phyloP scores from a whole-genome alignment of 2,329 filamentous ascomycete genomes.

The Paramyrothecium roridum region DNA sequence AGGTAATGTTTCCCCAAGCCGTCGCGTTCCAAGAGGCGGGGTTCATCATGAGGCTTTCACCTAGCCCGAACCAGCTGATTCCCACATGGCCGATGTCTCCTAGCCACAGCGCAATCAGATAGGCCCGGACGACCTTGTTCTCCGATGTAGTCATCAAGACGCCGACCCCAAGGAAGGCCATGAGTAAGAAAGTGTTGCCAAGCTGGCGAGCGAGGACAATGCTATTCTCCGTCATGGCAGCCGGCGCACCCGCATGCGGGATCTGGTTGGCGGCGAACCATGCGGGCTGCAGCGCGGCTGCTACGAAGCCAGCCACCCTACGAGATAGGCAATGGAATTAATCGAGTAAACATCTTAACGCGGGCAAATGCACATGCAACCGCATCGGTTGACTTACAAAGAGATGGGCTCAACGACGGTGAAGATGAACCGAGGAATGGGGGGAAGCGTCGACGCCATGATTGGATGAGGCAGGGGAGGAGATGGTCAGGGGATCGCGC shows the following conservation, averaged over 20 bases:
- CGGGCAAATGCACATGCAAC: neutral
- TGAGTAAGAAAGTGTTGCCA: slow-evolving; percentile 66
- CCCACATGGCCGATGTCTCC: slow-evolving; percentile 68
- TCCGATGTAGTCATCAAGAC: slow-evolving; percentile 64
- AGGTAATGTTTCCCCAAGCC: slow-evolving; percentile 71
- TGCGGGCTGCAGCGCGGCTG: slow-evolving; percentile 51
- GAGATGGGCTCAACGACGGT: slow-evolving; percentile 67
- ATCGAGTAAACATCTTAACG: neutral
- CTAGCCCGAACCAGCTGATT: slow-evolving; percentile 57
- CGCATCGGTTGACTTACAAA: slow-evolving; percentile 43
- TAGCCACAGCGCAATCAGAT: slow-evolving; percentile 61
- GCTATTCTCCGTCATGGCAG: slow-evolving; percentile 39
- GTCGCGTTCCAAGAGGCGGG: slow-evolving; percentile 63
- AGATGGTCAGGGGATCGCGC: neutral
- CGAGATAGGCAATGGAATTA: neutral
- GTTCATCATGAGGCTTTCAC: slow-evolving; percentile 49
- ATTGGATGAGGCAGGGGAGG: neutral
- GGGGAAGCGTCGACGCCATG: slow-evolving; percentile 62
- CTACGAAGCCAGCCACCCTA: slow-evolving; percentile 58
- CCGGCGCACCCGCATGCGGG: slow-evolving; percentile 29
- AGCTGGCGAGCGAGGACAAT: slow-evolving; percentile 64
- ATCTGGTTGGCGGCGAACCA: slow-evolving; percentile 65
- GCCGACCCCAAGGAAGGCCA: slow-evolving; percentile 61
- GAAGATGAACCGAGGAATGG: slow-evolving; percentile 63
- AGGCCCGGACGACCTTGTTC: slow-evolving; percentile 62